Percentiles rank a stretch among this genome's conserved stretches.
Evolutionary conservation across 2,329 filamentous ascomycete species (phyloP).

Genomic region (Xylariaceae sp.): DNA sequence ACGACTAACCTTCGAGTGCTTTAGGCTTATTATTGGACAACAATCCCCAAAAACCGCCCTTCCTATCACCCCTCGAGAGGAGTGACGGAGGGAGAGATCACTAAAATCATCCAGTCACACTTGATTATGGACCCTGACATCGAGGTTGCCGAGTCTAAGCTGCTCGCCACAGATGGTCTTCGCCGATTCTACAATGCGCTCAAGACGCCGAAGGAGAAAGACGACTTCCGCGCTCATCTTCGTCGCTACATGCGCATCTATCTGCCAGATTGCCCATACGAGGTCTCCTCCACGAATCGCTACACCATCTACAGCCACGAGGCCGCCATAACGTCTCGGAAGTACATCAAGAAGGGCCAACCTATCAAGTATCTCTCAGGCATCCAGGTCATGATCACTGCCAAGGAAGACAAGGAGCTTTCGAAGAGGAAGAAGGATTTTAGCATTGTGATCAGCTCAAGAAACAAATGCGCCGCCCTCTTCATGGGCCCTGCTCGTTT

Average conservation of each 20-base stretch:
- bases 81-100: slow-evolving; percentile 68
- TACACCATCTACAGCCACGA: slow-evolving; percentile 93
- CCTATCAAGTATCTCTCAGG: slow-evolving; percentile 89
- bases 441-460: slow-evolving; percentile 92
- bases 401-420: slow-evolving; percentile 85
- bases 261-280: slow-evolving; percentile 90
- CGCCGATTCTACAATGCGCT: slow-evolving; percentile 72
- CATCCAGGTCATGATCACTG: slow-evolving; percentile 89
- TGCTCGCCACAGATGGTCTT: slow-evolving; percentile 76
- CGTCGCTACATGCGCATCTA: slow-evolving; percentile 93
- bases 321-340: slow-evolving; percentile 83
- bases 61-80: slow-evolving; percentile 86
- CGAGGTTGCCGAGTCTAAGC: slow-evolving; percentile 70
- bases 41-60: slow-evolving; percentile 89
- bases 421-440: slow-evolving; percentile 88
- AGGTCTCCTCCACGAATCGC: slow-evolving; percentile 88
- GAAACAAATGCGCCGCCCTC: slow-evolving; percentile 87
- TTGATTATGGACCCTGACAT: slow-evolving; percentile 78
- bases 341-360: slow-evolving; percentile 79
- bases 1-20: slow-evolving; percentile 29
- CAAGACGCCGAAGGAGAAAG: slow-evolving; percentile 77
- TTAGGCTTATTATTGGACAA: slow-evolving; percentile 95
- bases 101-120: slow-evolving; percentile 65
- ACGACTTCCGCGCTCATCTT: slow-evolving; percentile 85
- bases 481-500: slow-evolving; percentile 96